These are phyloP conservation scores for Coemansia sp. DNA, from an alignment of 192 early-diverging fungal species.

Conservation along the genomic window DNA sequence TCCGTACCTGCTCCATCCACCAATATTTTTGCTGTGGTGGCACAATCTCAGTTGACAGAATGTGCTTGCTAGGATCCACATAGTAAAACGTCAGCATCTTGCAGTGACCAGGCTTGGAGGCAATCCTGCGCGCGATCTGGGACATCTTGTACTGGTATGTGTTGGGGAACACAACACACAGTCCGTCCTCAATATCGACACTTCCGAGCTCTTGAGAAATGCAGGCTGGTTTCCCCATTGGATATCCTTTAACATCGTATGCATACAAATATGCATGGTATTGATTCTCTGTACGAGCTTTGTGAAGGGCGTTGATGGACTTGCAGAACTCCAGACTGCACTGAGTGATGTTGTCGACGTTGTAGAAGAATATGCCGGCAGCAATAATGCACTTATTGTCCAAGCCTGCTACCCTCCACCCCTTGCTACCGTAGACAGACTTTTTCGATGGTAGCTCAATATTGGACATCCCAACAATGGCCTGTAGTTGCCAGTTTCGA, in stretches of 20 bases:
- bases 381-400: no score
- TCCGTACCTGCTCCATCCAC: constrained; percentile 5
- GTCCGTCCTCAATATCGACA: constrained; percentile 45
- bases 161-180: constrained; percentile 25
- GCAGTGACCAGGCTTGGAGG: constrained; percentile 53
- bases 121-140: constrained; percentile 49
- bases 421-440: no score
- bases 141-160: constrained; percentile 58
- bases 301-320: constrained; percentile 8
- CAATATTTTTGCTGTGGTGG: constrained; percentile 25
- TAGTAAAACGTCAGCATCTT: constrained; percentile 62
- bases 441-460: no score
- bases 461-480: no score
- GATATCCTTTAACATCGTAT: background rate
- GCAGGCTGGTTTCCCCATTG: constrained; percentile 22
- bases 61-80: no score
- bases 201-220: constrained; percentile 40
- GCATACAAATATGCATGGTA: background rate
- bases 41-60: constrained; percentile 54
- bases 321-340: constrained; percentile 6
- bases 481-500: no score
- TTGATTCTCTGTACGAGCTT: no score
- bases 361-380: no score
- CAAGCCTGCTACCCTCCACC: no score
- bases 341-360: no score